phyloP scores from a whole-genome alignment of 1,284 basidiomycete genomes.

The Trichosporon faecale region DNA sequence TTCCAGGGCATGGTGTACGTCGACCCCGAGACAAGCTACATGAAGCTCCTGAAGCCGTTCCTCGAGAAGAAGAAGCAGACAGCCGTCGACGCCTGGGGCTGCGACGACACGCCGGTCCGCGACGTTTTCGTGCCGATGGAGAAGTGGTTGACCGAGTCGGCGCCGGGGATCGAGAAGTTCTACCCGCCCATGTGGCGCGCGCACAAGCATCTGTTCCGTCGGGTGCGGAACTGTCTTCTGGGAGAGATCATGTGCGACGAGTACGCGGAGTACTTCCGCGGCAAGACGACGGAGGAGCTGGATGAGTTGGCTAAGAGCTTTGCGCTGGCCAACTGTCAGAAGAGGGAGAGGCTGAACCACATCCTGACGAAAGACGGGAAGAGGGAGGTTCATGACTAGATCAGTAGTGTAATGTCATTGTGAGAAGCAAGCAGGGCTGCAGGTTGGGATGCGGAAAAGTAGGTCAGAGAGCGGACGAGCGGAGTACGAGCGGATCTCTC shows the following conservation, averaged over 20 bases:
- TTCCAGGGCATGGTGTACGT: conserved; percentile 75
- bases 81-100: conserved; percentile 58
- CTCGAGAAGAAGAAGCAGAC: conserved; percentile 58
- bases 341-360: conserved; percentile 47
- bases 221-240: conserved; percentile 63
- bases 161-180: conserved; percentile 39
- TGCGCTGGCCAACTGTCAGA: conserved; percentile 60
- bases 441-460: too few species aligned
- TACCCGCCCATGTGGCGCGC: conserved; percentile 47
- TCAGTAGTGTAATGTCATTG: not conserved
- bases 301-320: conserved; percentile 64
- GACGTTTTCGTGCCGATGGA: conserved; percentile 62
- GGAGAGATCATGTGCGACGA: conserved; percentile 63
- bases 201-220: conserved; percentile 53
- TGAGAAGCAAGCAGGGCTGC: too few species aligned
- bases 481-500: too few species aligned
- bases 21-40: conserved; percentile 65
- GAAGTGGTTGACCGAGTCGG: conserved; percentile 56
- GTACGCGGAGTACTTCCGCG: conserved; percentile 64
- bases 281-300: conserved; percentile 57
- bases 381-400: not conserved
- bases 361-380: conserved; percentile 42
- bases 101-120: conserved; percentile 52
- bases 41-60: conserved; percentile 62
- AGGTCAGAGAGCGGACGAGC: too few species aligned